Percentiles rank a stretch among this genome's conserved stretches.
Conservation (phyloP, 371 early-diverging fungal species). For the Mucor piriformis region DNA sequence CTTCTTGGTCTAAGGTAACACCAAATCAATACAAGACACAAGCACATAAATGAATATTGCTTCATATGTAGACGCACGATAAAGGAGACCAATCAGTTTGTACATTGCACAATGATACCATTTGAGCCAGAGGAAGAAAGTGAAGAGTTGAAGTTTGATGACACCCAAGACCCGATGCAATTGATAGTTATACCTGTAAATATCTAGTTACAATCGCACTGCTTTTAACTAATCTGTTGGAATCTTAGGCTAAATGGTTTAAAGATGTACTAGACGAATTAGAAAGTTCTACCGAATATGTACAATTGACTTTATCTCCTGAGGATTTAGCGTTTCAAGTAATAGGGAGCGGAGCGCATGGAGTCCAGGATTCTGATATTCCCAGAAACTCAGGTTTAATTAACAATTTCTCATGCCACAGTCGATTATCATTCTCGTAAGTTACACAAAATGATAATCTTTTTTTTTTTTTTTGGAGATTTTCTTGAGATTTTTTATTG, state of each 20-base stretch:
- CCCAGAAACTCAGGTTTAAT: conserved; percentile 39
- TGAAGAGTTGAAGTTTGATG: conserved; percentile 19
- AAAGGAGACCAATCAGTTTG: conserved; percentile 18
- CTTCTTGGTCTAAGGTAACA: conserved; percentile 31
- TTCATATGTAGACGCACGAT: conserved; percentile 21
- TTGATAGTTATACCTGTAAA: conserved; percentile 6
- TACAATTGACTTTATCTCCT: conserved; percentile 38
- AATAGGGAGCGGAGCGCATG: conserved; percentile 24
- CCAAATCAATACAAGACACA: not conserved
- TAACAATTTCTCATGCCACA: conserved; percentile 31
- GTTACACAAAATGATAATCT: conserved; percentile 28
- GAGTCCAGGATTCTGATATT: conserved; percentile 30
- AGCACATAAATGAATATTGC: not conserved
- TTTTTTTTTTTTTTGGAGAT: conserved; percentile 10
- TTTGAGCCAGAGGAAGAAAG: conserved; percentile 38
- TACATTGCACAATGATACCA: conserved; percentile 28
- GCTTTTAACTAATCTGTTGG: not conserved
- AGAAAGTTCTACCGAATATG: conserved; percentile 29
- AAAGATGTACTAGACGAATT: conserved; percentile 37
- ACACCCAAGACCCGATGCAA: conserved; percentile 15
- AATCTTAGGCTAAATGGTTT: conserved; percentile 32
- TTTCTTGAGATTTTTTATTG: not conserved
- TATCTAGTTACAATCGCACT: not conserved
- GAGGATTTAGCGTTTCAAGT: conserved; percentile 32
- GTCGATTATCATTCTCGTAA: conserved; percentile 32